A percentile compares a stretch with the other conserved stretches of the same genome.
These are phyloP conservation scores for Agrocybe praecox DNA, from an alignment of 768 basidiomycete species.

Conservation along the genomic window DNA sequence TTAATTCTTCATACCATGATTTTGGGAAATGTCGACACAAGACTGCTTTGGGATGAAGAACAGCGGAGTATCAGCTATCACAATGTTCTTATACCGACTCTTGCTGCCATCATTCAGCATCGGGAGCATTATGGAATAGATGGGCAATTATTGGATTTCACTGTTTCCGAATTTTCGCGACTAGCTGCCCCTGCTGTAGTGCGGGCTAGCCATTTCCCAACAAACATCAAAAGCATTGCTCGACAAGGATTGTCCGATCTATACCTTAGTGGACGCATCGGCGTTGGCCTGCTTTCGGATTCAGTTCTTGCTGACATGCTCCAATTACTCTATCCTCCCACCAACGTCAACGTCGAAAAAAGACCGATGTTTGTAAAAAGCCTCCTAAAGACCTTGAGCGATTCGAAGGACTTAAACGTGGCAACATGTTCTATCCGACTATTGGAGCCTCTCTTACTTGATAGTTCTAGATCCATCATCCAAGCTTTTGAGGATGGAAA, in stretches of 20 bases:
- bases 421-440: conserved; percentile 36
- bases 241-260: conserved; percentile 37
- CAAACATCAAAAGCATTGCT: conserved; percentile 25
- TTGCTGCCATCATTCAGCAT: conserved; percentile 32
- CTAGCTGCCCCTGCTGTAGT: conserved; percentile 32
- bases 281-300: conserved; percentile 30
- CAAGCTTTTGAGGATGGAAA: conserved; percentile 32
- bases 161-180: conserved; percentile 32
- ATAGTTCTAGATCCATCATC: conserved; percentile 26
- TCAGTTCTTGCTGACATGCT: conserved; percentile 35
- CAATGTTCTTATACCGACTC: conserved; percentile 32
- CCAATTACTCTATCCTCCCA: conserved; percentile 36
- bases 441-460: conserved; percentile 30
- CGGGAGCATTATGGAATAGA: conserved; percentile 33
- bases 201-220: conserved; percentile 29
- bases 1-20: conserved; percentile 34
- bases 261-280: conserved; percentile 34
- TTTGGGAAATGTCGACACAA: conserved; percentile 23
- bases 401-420: conserved; percentile 31
- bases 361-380: conserved; percentile 30
- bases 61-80: conserved; percentile 30
- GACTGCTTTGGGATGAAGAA: conserved; percentile 28
- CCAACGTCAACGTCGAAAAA: conserved; percentile 21
- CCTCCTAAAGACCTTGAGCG: conserved; percentile 30
- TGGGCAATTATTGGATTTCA: conserved; percentile 31